phyloP scores from a whole-genome alignment of 2,329 filamentous ascomycete species.

The Colletotrichum melonis region DNA sequence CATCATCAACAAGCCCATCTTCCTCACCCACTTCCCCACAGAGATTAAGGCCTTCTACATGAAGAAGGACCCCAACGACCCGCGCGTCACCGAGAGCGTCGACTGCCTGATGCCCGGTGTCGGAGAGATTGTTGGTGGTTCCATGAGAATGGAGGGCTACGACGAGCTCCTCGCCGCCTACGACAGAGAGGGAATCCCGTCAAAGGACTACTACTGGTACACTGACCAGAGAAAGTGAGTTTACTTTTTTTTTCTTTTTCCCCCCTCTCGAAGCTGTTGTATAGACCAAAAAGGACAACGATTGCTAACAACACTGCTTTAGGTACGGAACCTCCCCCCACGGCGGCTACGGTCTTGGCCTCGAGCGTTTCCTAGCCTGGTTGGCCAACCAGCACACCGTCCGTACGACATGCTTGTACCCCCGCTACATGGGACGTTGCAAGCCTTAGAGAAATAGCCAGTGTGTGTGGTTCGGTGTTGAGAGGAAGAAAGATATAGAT shows the following conservation, averaged over 20 bases:
- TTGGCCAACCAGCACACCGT: slow-evolving; percentile 73
- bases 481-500: background rate
- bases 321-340: slow-evolving; percentile 93
- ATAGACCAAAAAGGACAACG: background rate
- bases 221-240: slow-evolving; percentile 94
- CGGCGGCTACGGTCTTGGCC: slow-evolving; percentile 91
- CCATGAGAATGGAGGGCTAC: slow-evolving; percentile 94
- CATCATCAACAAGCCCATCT: slow-evolving; percentile 93
- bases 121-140: slow-evolving; percentile 95
- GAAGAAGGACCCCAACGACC: slow-evolving; percentile 85
- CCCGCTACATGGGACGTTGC: slow-evolving; percentile 84
- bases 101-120: slow-evolving; percentile 91
- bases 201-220: slow-evolving; percentile 96
- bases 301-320: slow-evolving; percentile 9
- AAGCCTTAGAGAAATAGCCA: slow-evolving; percentile 68
- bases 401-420: slow-evolving; percentile 78
- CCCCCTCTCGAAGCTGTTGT: background rate
- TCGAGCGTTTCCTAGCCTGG: slow-evolving; percentile 81
- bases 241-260: background rate
- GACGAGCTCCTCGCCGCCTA: slow-evolving; percentile 92
- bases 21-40: slow-evolving; percentile 95
- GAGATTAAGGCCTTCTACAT: slow-evolving; percentile 99
- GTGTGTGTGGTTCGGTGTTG: background rate
- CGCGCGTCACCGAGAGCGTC: slow-evolving; percentile 90
- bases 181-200: slow-evolving; percentile 85